Percentiles rank a stretch among this genome's conserved stretches.
Evolutionary conservation across 2,329 filamentous ascomycete species (phyloP).

Genomic region (Clarireedia monteithiana): DNA sequence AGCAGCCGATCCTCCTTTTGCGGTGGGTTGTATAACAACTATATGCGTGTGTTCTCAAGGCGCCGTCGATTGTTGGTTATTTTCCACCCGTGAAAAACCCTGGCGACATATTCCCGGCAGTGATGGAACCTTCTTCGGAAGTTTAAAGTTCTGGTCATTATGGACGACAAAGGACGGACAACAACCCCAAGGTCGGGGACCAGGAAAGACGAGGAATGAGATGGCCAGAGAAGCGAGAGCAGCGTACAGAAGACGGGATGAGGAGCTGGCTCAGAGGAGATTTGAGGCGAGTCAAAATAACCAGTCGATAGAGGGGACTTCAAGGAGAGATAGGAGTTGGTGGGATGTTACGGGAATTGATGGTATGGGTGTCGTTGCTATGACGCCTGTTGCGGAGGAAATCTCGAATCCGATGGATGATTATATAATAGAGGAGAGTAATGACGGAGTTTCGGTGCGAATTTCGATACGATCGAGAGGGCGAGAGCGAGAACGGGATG

Average conservation of each 20-base stretch:
- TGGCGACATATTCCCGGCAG: slow-evolving; percentile 50
- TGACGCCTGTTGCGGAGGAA: slow-evolving; percentile 23
- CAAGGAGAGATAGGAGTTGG: slow-evolving; percentile 28
- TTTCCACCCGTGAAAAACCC: slow-evolving; percentile 61
- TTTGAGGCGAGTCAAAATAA: slow-evolving; percentile 16
- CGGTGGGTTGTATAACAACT: slow-evolving; percentile 45
- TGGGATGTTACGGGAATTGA: slow-evolving; percentile 24
- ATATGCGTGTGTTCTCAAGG: slow-evolving; percentile 59
- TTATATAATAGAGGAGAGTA: not conserved
- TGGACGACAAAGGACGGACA: slow-evolving; percentile 17
- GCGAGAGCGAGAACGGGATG: not conserved
- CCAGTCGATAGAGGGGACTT: slow-evolving; percentile 1
- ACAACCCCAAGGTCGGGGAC: slow-evolving; percentile 29
- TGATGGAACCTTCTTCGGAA: slow-evolving; percentile 31
- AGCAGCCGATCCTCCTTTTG: slow-evolving; percentile 45
- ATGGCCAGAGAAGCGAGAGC: slow-evolving; percentile 42
- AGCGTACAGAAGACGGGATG: slow-evolving; percentile 41
- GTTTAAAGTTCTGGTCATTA: slow-evolving; percentile 28
- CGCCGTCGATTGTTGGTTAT: slow-evolving; percentile 59
- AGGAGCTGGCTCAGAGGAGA: slow-evolving; percentile 36
- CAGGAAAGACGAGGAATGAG: slow-evolving; percentile 44
- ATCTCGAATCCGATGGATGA: not conserved
- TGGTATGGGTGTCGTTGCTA: slow-evolving; percentile 8
- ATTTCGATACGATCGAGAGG: not conserved
- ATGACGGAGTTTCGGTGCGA: not conserved